Evolutionary conservation across 192 early-diverging fungal genomes (phyloP).

Genomic region (Pilaira anomala): DNA sequence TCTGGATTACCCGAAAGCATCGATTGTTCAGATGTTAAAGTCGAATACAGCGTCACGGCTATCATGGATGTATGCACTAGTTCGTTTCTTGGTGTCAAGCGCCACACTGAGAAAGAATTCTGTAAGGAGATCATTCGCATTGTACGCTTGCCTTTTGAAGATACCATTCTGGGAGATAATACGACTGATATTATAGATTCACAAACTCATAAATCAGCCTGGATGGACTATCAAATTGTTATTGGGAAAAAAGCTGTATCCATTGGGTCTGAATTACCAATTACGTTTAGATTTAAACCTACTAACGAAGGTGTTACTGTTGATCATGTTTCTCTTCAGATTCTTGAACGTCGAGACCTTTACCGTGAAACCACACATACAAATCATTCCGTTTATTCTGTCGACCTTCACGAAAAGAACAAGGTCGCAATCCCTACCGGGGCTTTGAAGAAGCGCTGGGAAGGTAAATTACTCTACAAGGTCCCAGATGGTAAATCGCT

Average conservation of each 20-base stretch:
- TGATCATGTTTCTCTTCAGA: constrained; percentile 1
- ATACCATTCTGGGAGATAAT: constrained; percentile 4
- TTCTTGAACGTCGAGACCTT: constrained; percentile 2
- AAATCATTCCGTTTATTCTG: background rate
- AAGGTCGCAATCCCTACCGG: background rate
- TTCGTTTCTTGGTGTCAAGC: background rate
- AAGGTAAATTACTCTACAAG: background rate
- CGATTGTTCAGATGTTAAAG: constrained; percentile 1
- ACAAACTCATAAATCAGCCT: background rate
- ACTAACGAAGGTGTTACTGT: background rate
- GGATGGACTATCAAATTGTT: constrained; percentile 2
- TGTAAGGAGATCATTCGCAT: constrained; percentile 1
- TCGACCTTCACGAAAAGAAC: background rate
- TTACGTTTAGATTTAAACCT: background rate
- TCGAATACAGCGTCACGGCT: constrained; percentile 5
- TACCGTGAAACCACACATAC: background rate
- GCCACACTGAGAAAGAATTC: background rate
- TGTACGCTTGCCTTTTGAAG: background rate
- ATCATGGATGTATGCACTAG: background rate
- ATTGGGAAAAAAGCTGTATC: constrained; percentile 4
- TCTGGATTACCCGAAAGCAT: constrained; percentile 1
- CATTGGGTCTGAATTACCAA: background rate
- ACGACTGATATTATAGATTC: background rate
- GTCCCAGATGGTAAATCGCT: background rate
- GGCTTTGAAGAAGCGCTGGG: background rate